Conservation (phyloP, 2,329 filamentous ascomycete species). For the Epichloe coenophiala region DNA sequence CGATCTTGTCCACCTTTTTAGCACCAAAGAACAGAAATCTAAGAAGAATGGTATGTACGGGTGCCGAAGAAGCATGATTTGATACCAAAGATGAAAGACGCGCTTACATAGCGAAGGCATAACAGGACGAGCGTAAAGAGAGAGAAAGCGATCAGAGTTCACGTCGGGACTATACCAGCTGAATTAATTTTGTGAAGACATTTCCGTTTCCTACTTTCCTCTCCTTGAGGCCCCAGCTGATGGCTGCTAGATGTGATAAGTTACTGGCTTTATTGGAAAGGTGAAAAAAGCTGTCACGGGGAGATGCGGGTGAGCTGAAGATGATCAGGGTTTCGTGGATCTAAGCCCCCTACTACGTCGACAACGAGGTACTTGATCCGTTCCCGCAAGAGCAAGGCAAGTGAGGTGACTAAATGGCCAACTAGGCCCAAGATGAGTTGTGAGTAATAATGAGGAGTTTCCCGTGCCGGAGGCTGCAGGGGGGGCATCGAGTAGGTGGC, state of each 20-base stretch:
- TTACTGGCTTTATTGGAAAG: too few relatives aligned
- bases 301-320: too few relatives aligned
- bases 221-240: too few relatives aligned
- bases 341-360: too few relatives aligned
- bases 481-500: not conserved
- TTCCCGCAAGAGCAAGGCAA: too few relatives aligned
- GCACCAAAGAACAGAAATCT: not conserved
- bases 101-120: not conserved
- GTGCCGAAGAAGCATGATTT: not conserved
- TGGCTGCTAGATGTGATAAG: too few relatives aligned
- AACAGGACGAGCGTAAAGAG: not conserved
- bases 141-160: not conserved
- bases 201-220: not conserved
- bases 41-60: not conserved
- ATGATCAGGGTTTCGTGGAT: too few relatives aligned
- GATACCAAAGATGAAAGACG: not conserved
- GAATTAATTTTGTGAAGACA: not conserved
- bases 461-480: not conserved
- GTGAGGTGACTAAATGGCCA: not conserved
- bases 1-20: not conserved
- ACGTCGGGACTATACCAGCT: not conserved
- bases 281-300: too few relatives aligned
- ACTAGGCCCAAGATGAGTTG: not conserved
- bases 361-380: too few relatives aligned
- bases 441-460: not conserved